A percentile compares a stretch with the other conserved stretches of the same genome.
These are phyloP conservation scores for Sextonia rubra DNA, from an alignment of 164 flowering plant species.

Conservation along the genomic window DNA sequence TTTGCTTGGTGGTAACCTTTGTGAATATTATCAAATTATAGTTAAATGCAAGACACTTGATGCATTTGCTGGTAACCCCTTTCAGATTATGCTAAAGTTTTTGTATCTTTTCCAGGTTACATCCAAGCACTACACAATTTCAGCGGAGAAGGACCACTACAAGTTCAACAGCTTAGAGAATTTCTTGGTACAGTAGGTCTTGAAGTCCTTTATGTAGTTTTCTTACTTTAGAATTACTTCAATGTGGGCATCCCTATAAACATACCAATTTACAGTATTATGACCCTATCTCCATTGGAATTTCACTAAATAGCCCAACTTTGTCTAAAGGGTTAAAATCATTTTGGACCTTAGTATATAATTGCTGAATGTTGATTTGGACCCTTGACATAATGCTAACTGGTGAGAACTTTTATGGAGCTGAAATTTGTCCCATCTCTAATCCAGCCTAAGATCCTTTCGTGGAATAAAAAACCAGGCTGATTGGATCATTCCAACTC, in stretches of 20 bases:
- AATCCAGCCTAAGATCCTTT: too few species aligned
- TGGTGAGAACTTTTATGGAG: too few species aligned
- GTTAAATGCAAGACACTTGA: background rate
- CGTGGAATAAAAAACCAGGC: too few species aligned
- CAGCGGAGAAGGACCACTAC: slow-evolving; percentile 81
- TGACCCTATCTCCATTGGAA: too few species aligned
- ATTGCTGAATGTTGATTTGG: too few species aligned
- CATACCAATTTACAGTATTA: too few species aligned
- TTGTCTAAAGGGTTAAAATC: too few species aligned
- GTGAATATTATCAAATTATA: background rate
- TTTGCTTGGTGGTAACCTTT: background rate
- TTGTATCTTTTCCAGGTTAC: slow-evolving; percentile 54
- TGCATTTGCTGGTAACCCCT: background rate
- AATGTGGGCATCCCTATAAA: background rate
- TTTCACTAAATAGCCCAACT: too few species aligned
- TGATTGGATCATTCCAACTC: too few species aligned
- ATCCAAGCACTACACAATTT: slow-evolving; percentile 70
- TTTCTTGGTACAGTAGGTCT: slow-evolving; percentile 55
- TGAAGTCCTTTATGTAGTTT: background rate
- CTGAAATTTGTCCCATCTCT: too few species aligned
- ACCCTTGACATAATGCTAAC: too few species aligned
- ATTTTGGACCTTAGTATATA: too few species aligned
- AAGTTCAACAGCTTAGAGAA: slow-evolving; percentile 64
- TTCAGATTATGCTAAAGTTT: background rate
- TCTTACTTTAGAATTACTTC: background rate